phyloP scores from a whole-genome alignment of 495 filamentous ascomycete genomes.

The Neurospora sp. region DNA sequence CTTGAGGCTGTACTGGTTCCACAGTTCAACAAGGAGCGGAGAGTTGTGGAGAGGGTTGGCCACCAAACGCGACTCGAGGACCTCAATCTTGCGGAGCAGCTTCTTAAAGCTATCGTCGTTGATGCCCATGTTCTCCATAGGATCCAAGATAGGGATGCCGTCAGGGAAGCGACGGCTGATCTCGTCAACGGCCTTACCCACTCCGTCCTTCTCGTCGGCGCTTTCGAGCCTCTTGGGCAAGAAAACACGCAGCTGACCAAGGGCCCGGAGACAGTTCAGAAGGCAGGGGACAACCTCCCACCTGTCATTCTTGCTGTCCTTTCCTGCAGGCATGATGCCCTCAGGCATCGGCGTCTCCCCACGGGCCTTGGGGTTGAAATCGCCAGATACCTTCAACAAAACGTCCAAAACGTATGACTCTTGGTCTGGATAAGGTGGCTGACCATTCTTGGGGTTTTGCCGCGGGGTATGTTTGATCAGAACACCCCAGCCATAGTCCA shows the following conservation, averaged over 20 bases:
- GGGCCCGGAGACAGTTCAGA: constrained; percentile 68
- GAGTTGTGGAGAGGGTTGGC: constrained; percentile 85
- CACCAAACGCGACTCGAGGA: constrained; percentile 84
- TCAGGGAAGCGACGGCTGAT: constrained; percentile 83
- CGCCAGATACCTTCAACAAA: constrained; percentile 57
- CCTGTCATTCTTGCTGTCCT: constrained; percentile 24
- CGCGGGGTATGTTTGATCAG: constrained; percentile 62
- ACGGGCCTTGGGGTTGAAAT: constrained; percentile 24
- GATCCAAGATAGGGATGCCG: constrained; percentile 78
- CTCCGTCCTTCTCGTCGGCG: constrained; percentile 48
- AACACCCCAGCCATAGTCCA: constrained; percentile 90
- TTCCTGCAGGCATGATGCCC: constrained; percentile 15
- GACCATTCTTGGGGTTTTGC: constrained; percentile 44
- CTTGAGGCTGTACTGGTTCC: constrained; percentile 74
- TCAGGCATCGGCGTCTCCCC: constrained; percentile 25
- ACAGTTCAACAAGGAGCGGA: constrained; percentile 67
- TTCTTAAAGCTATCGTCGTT: constrained; percentile 87
- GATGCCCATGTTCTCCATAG: constrained; percentile 91
- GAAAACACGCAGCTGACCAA: constrained; percentile 70
- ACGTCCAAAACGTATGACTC: constrained; percentile 75
- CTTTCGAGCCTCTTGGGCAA: constrained; percentile 63
- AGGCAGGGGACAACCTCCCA: constrained; percentile 82
- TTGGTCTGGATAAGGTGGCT: constrained; percentile 57
- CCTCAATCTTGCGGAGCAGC: constrained; percentile 89
- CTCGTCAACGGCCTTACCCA: constrained; percentile 58